Evolutionary conservation across 352 stramenopile genomes (phyloP).

Genomic region (Phytopythium delawarense): DNA sequence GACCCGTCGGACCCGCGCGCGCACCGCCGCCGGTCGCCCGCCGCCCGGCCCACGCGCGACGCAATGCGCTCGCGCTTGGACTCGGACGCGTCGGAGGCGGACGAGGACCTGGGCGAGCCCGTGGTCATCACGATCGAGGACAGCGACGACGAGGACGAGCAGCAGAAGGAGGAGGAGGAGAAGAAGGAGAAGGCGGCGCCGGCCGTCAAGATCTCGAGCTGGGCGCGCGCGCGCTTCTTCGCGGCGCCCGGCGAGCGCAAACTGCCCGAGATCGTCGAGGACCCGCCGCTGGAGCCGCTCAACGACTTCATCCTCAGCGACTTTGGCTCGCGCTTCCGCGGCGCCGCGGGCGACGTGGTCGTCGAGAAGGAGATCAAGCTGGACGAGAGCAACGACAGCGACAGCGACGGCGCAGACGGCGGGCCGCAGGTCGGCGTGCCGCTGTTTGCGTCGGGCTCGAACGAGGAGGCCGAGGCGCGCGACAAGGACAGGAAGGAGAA

Average conservation of each 20-base stretch:
- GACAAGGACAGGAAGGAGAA: slow-evolving; percentile 22
- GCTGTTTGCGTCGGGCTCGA: slow-evolving; percentile 27
- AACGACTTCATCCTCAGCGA: slow-evolving; percentile 84
- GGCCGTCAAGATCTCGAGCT: slow-evolving; percentile 60
- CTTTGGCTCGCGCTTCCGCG: slow-evolving; percentile 69
- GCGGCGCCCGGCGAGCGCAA: slow-evolving; percentile 51
- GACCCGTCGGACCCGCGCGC: slow-evolving; percentile 74
- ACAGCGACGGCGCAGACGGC: slow-evolving; percentile 7
- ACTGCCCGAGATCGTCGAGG: slow-evolving; percentile 39
- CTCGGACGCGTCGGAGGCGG: slow-evolving; percentile 28
- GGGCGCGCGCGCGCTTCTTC: slow-evolving; percentile 67
- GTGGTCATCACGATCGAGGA: slow-evolving; percentile 19
- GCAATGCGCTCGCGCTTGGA: slow-evolving; percentile 46
- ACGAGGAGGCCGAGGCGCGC: slow-evolving; percentile 12
- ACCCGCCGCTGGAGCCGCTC: slow-evolving; percentile 68
- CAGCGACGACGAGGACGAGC: slow-evolving; percentile 17
- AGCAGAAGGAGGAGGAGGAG: slow-evolving; percentile 1
- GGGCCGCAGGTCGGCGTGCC: slow-evolving; percentile 48
- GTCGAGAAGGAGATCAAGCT: slow-evolving; percentile 40
- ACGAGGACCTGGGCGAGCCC: slow-evolving; percentile 47
- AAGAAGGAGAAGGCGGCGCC: background rate
- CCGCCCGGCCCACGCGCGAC: slow-evolving; percentile 28
- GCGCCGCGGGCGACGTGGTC: slow-evolving; percentile 35
- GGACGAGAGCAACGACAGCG: slow-evolving; percentile 22
- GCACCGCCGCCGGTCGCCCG: slow-evolving; percentile 29